phyloP scores from a whole-genome alignment of 202 grass and related monocot species.

The Sporobolus alterniflorus region DNA sequence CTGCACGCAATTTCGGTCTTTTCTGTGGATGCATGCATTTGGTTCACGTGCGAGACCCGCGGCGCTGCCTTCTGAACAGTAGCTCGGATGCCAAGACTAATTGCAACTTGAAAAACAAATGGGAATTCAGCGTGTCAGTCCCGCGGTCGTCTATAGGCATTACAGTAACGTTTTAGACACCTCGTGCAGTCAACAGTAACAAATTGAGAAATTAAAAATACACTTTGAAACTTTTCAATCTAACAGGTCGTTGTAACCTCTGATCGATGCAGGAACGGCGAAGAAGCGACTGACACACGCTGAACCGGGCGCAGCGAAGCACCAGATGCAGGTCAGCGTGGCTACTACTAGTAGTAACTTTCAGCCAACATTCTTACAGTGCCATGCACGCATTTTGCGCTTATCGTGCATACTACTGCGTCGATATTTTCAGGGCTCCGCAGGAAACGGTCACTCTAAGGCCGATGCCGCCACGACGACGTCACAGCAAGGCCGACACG shows the following conservation, averaged over 20 bases:
- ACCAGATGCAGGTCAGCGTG: slow-evolving; percentile 32
- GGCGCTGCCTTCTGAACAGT: not conserved
- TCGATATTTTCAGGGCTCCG: not conserved
- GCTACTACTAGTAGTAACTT: not conserved
- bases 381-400: not conserved
- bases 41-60: slow-evolving; percentile 9
- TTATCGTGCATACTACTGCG: not conserved
- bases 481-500: not conserved
- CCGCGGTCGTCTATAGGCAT: not conserved
- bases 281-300: slow-evolving; percentile 20
- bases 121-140: not conserved
- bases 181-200: not conserved
- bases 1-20: slow-evolving; percentile 3
- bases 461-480: not conserved
- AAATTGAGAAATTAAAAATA: not conserved
- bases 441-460: not conserved
- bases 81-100: not conserved
- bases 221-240: slow-evolving; percentile 18
- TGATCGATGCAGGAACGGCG: slow-evolving; percentile 53
- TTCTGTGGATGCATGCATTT: slow-evolving; percentile 30
- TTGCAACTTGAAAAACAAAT: not conserved
- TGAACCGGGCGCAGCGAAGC: not conserved
- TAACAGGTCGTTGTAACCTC: slow-evolving; percentile 9
- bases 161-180: not conserved
- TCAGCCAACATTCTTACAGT: slow-evolving; percentile 19